These are phyloP conservation scores for Jatropha curcas DNA, from an alignment of 345 rosid genomes.

Conservation along the genomic window DNA sequence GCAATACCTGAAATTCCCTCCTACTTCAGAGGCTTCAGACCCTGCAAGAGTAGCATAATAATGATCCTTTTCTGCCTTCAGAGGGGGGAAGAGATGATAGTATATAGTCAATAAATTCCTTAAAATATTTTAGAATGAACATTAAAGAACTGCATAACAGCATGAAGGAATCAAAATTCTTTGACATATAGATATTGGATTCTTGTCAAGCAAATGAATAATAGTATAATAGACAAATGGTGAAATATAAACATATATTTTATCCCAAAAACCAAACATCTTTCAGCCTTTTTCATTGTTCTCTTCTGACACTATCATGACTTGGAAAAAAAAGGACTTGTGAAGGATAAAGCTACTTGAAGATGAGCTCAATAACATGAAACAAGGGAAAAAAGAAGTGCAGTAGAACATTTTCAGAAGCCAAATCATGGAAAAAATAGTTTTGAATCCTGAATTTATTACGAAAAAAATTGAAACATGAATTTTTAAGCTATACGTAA, in stretches of 20 bases:
- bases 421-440: background rate
- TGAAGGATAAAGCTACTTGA: background rate
- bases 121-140: background rate
- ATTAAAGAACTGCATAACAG: background rate
- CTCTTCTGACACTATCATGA: too few relatives aligned
- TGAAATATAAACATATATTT: background rate
- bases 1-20: background rate
- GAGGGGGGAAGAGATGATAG: background rate
- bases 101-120: background rate
- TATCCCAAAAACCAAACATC: background rate
- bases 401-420: background rate
- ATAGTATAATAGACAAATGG: background rate
- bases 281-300: background rate
- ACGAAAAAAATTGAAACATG: too few relatives aligned
- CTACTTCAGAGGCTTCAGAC: slow-evolving; percentile 11
- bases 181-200: background rate
- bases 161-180: background rate
- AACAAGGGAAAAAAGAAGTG: background rate
- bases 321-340: too few relatives aligned
- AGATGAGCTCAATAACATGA: background rate
- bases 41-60: background rate
- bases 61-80: background rate
- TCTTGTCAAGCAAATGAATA: too few relatives aligned
- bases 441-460: background rate
- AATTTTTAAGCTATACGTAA: too few relatives aligned